Conservation (phyloP, 441 rosid species). For the Syzygium malaccense region DNA sequence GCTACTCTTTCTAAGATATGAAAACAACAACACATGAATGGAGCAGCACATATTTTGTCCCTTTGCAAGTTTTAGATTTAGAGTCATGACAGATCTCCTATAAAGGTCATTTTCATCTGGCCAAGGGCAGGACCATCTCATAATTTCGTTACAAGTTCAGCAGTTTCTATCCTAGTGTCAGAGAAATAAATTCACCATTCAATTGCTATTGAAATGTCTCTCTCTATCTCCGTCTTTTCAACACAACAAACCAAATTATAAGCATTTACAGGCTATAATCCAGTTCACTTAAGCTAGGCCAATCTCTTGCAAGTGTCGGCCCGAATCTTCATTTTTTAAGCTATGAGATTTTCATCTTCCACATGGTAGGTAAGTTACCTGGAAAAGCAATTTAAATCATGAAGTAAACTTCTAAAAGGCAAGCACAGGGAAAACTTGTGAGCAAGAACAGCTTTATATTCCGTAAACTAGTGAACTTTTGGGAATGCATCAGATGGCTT, state of each 20-base stretch:
- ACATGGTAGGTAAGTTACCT: not conserved
- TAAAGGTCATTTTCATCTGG: not conserved
- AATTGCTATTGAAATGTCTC: not conserved
- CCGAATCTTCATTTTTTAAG: not conserved
- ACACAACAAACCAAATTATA: not conserved
- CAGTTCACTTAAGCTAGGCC: not conserved
- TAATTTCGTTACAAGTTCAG: not conserved
- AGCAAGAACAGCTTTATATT: not conserved
- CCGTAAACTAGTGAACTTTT: not conserved
- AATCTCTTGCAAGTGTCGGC: not conserved
- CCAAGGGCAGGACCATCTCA: not conserved
- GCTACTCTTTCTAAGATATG: not conserved
- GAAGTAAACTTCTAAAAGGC: not conserved
- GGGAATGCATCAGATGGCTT: not conserved
- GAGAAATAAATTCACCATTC: not conserved
- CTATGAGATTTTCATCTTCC: not conserved
- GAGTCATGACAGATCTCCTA: not conserved
- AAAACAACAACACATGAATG: not conserved
- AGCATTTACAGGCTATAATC: not conserved
- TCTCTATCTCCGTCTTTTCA: not conserved
- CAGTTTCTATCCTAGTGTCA: not conserved
- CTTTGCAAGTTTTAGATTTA: not conserved
- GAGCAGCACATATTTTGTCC: not conserved
- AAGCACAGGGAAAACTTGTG: not conserved
- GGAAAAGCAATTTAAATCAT: not conserved